Percentiles rank a stretch among this genome's conserved stretches.
phyloP scores from a whole-genome alignment of 805 yeast species.

The Metschnikowia similis region DNA sequence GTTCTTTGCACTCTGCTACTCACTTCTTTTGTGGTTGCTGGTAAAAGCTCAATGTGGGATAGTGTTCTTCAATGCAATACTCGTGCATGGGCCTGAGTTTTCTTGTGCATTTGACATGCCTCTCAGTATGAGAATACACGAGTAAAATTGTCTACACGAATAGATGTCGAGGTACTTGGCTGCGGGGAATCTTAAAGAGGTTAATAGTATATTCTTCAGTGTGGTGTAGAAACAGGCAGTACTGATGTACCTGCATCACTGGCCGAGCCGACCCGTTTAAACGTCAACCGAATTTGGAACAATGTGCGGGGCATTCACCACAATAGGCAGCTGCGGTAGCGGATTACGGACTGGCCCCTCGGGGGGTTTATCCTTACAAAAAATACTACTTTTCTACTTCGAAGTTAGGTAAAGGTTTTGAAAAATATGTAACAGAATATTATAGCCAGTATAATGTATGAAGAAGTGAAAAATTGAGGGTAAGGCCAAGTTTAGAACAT shows the following conservation, averaged over 20 bases:
- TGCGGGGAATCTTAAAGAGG: too few relatives aligned
- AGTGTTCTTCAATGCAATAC: neutral
- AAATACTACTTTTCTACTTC: too few relatives aligned
- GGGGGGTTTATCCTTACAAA: neutral
- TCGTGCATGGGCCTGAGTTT: neutral
- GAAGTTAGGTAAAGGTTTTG: neutral
- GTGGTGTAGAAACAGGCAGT: neutral
- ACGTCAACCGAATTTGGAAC: neutral
- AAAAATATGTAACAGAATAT: neutral
- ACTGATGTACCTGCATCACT: neutral
- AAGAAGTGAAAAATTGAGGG: neutral
- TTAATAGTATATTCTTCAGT: neutral
- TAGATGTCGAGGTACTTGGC: neutral
- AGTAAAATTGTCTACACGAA: neutral
- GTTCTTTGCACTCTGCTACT: neutral
- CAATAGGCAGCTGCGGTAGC: neutral
- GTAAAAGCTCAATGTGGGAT: neutral
- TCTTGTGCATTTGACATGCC: neutral
- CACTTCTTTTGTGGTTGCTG: neutral
- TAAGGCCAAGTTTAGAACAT: conserved; percentile 24
- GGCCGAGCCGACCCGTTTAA: neutral
- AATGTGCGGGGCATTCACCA: neutral
- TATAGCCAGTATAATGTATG: neutral
- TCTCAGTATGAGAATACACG: neutral
- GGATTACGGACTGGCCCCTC: neutral